Base-by-base conservation (phyloP, 2,329 filamentous ascomycete species). In the Paraphoma sp. region DNA sequence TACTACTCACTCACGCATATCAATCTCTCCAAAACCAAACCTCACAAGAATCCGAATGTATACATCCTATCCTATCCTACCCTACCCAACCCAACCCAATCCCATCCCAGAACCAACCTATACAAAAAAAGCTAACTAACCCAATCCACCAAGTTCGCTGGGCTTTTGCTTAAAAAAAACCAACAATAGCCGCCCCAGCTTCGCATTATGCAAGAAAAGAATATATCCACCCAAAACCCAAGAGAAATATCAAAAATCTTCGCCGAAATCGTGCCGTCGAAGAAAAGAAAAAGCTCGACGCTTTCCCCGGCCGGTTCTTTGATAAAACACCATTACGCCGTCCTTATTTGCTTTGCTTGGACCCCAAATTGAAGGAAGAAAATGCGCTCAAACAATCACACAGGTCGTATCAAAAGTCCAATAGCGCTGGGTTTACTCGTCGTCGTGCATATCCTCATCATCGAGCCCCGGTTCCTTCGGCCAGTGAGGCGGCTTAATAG, bases 401-500 rank as follows among this genome's bases (percentile, higher is more conserved):
- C 2, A 23, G 5, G 2, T 23, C 23, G 23, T 23, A 23, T 23
- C 23, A 23, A 3, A 38, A n/a, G n/a, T 38, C 4, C 17, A 43
- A 23, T 43, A 43, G 16, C 17, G 17, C 12, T 43, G 3, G 41
- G 43, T 45, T 28, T 28, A 45, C 6, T 12, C 16, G 28, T 46
- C 45, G 18, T 56, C 56, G 18, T 53, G 53, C 16, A 51, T 49
- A 33, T 43, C 55, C 8, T 63, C 60, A 48, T 60, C 47, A 56
- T 56, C 48, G 44, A 53, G 50, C 6, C 16, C 17, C 1, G 54
- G 53, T 30, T 54, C 56, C 11, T 62, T 54, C 6, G 67, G 67
- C 67, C 67, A 69, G 42, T 64, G 48, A 10, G 55, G 23, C 3
- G 67, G 65, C 40, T 64, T 70, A 1, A 64, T 63, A 6, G 54